Evolutionary conservation across 352 stramenopile species (phyloP).

Genomic region (Globisporangium splendens): DNA sequence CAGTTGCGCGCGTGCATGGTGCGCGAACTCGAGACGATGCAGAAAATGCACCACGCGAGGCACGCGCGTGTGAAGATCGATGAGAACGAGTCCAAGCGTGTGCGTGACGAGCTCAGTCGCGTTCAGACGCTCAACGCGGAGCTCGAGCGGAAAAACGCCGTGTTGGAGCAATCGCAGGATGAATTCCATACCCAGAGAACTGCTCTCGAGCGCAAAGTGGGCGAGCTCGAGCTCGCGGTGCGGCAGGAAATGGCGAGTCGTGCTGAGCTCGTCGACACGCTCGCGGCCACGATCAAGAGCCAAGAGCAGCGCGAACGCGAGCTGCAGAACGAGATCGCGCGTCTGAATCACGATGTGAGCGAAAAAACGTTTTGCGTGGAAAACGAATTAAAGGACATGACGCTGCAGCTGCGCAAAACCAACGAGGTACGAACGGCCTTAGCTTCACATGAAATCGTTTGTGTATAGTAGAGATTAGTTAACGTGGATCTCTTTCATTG

Average conservation of each 20-base stretch:
- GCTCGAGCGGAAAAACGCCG: slow-evolving; percentile 39
- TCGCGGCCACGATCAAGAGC: slow-evolving; percentile 56
- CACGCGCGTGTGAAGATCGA: slow-evolving; percentile 62
- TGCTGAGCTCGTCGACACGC: slow-evolving; percentile 71
- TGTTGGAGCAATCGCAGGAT: slow-evolving; percentile 43
- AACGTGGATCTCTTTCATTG: too few species aligned
- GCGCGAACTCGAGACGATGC: slow-evolving; percentile 62
- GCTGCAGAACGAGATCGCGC: slow-evolving; percentile 34
- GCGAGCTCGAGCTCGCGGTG: slow-evolving; percentile 47
- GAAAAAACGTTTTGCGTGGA: slow-evolving; percentile 69
- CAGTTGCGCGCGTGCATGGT: slow-evolving; percentile 56
- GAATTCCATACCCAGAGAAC: slow-evolving; percentile 28
- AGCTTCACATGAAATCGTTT: too few species aligned
- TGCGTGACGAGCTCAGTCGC: slow-evolving; percentile 39
- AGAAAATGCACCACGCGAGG: slow-evolving; percentile 64
- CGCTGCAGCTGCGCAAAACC: slow-evolving; percentile 52
- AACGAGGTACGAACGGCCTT: slow-evolving; percentile 62
- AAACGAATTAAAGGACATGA: slow-evolving; percentile 49
- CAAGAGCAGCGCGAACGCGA: slow-evolving; percentile 47
- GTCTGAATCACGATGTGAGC: slow-evolving; percentile 51
- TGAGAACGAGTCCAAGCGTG: slow-evolving; percentile 45
- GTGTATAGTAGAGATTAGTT: too few species aligned
- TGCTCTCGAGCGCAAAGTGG: slow-evolving; percentile 41
- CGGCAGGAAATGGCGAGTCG: slow-evolving; percentile 59
- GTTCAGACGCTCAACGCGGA: slow-evolving; percentile 33